A percentile compares a stretch with the other conserved stretches of the same genome.
Conservation (phyloP, 2,329 filamentous ascomycete genomes). For the Verticillium nonalfalfae region DNA sequence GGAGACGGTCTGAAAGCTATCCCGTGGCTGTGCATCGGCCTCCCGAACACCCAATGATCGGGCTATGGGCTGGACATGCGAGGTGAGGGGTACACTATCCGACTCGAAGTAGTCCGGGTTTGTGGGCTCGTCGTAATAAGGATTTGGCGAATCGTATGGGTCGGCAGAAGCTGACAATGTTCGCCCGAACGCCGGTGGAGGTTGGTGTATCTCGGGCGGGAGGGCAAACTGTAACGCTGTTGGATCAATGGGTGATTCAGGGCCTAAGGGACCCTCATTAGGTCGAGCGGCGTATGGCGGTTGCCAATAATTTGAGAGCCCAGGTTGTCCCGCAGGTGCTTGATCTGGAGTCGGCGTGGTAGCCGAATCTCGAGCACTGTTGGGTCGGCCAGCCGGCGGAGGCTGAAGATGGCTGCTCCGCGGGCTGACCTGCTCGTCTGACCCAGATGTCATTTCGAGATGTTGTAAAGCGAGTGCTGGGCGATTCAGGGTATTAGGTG, state of each 20-base stretch:
- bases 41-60: constrained; percentile 36
- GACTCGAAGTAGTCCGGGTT: constrained; percentile 45
- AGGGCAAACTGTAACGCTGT: constrained; percentile 48
- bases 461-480: not conserved
- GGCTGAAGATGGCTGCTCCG: constrained; percentile 1
- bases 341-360: not conserved
- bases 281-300: constrained; percentile 33
- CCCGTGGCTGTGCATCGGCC: constrained; percentile 34
- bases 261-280: constrained; percentile 23
- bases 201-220: constrained; percentile 41
- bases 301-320: constrained; percentile 48
- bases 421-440: not conserved
- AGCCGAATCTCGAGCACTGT: not conserved
- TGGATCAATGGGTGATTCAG: constrained; percentile 46
- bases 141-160: constrained; percentile 20
- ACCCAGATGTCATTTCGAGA: not conserved
- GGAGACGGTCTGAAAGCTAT: constrained; percentile 53
- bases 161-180: constrained; percentile 18
- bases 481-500: not conserved
- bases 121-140: constrained; percentile 24
- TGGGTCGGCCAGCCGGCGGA: not conserved
- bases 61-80: constrained; percentile 48
- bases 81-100: constrained; percentile 51
- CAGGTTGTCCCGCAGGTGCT: constrained; percentile 26
- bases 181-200: constrained; percentile 6